A percentile compares a stretch with the other conserved stretches of the same genome.
Evolutionary conservation across 768 basidiomycete species (phyloP).

Genomic region (Astraeus odoratus): DNA sequence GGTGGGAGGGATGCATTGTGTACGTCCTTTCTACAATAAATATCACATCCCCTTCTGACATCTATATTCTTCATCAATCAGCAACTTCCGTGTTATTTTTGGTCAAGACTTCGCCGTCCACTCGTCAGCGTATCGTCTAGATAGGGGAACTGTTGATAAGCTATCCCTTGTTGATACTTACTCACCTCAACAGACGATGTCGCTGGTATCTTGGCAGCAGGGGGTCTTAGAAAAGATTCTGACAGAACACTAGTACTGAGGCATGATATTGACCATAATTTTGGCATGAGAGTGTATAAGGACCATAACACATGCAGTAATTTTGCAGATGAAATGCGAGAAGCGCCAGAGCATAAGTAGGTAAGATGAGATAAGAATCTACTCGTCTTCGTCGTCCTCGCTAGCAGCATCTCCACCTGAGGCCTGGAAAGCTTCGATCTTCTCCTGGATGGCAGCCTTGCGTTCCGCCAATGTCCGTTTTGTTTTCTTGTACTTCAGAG

Average conservation of each 20-base stretch:
- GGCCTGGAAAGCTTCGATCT: conserved; percentile 87
- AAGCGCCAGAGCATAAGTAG: not conserved
- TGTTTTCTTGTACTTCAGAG: conserved; percentile 56
- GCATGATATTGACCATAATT: conserved; percentile 6
- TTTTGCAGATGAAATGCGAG: conserved; percentile 9
- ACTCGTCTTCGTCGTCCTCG: conserved; percentile 49
- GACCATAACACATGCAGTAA: conserved; percentile 15
- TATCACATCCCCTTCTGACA: not conserved
- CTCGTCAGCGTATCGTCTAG: conserved; percentile 53
- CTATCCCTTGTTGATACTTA: conserved; percentile 38
- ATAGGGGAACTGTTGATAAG: conserved; percentile 34
- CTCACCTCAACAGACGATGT: conserved; percentile 21
- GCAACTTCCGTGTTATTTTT: conserved; percentile 59
- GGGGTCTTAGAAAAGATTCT: conserved; percentile 38
- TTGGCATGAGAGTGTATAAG: conserved; percentile 9
- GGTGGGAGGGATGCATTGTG: conserved; percentile 78
- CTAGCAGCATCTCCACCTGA: conserved; percentile 37
- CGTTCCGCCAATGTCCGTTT: conserved; percentile 76
- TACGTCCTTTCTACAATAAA: conserved; percentile 31
- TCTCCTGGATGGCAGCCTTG: conserved; percentile 71
- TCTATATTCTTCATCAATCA: too few relatives aligned
- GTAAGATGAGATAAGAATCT: conserved; percentile 22
- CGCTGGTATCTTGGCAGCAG: conserved; percentile 51
- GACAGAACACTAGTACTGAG: conserved; percentile 11
- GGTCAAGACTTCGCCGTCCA: conserved; percentile 42